Conservation (phyloP, 2,329 filamentous ascomycete species). For the Aspergillus neotritici region DNA sequence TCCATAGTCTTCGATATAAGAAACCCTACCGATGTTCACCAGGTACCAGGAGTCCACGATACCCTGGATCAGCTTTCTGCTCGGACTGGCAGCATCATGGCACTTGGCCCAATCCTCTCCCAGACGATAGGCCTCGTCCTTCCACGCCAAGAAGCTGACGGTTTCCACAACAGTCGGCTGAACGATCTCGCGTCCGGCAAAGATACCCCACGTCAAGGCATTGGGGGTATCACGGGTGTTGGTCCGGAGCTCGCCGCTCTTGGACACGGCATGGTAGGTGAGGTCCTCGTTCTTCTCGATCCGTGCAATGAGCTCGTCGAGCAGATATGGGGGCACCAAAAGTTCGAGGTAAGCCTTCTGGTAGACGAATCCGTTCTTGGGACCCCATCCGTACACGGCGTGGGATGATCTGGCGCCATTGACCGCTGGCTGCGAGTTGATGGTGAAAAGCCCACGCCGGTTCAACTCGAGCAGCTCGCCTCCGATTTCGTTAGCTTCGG, state of each 20-base stretch:
- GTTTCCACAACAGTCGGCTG: conserved; percentile 99
- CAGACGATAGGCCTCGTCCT: conserved; percentile 91
- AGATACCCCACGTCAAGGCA: conserved; percentile 98
- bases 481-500: conserved; percentile 74
- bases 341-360: conserved; percentile 97
- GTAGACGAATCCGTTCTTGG: conserved; percentile 91
- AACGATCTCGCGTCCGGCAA: conserved; percentile 98
- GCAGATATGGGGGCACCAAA: conserved; percentile 73
- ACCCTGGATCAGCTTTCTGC: conserved; percentile 70
- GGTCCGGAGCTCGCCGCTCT: conserved; percentile 71
- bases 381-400: conserved; percentile 87
- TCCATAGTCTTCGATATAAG: conserved; percentile 3
- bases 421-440: conserved; percentile 96
- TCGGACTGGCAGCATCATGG: conserved; percentile 69
- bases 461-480: conserved; percentile 75
- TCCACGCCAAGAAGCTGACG: conserved; percentile 96
- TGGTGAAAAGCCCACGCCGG: conserved; percentile 78
- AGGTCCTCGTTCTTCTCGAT: conserved; percentile 74
- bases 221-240: conserved; percentile 85
- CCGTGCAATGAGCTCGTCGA: conserved; percentile 68
- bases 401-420: conserved; percentile 85
- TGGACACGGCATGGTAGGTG: conserved; percentile 91
- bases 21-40: conserved; percentile 77
- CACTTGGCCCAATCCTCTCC: conserved; percentile 93
- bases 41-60: conserved; percentile 90